These are phyloP conservation scores for Panellus pusillus DNA, from an alignment of 768 basidiomycete species.

Conservation along the genomic window DNA sequence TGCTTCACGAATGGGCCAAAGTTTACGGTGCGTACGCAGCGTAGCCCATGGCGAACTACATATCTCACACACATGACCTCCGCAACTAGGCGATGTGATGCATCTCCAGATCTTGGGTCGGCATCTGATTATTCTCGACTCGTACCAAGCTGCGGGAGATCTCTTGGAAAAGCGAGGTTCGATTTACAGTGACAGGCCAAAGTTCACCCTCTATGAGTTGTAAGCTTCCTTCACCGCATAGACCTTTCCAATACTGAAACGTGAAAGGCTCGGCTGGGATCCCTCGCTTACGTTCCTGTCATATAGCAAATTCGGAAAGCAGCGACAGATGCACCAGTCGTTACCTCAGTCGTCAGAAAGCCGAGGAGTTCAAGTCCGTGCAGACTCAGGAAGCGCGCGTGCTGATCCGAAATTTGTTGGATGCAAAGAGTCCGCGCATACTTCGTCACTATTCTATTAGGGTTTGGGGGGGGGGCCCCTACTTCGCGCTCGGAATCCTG, in stretches of 20 bases:
- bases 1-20: slow-evolving; percentile 23
- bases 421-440: too few species aligned
- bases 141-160: slow-evolving; percentile 23
- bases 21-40: slow-evolving; percentile 19
- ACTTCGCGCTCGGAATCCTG: too few species aligned
- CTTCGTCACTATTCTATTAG: too few species aligned
- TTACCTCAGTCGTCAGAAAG: slow-evolving; percentile 20
- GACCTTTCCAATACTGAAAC: not conserved
- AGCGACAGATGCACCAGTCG: slow-evolving; percentile 21
- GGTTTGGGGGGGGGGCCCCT: too few species aligned
- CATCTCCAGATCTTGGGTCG: slow-evolving; percentile 24
- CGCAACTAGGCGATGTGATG: slow-evolving; percentile 12
- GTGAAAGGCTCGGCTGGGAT: slow-evolving; percentile 18
- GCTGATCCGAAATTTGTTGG: slow-evolving; percentile 18
- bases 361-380: slow-evolving; percentile 23
- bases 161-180: slow-evolving; percentile 32
- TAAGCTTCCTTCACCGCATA: slow-evolving; percentile 2
- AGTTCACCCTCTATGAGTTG: slow-evolving; percentile 22
- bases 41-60: too few species aligned
- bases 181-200: slow-evolving; percentile 26
- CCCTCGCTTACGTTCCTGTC: slow-evolving; percentile 9
- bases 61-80: not conserved
- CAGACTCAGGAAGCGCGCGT: slow-evolving; percentile 29
- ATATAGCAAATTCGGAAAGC: slow-evolving; percentile 22
- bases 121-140: slow-evolving; percentile 21